Evolutionary conservation across 495 filamentous ascomycete genomes (phyloP).

Genomic region (Rhizodiscina lignyota): DNA sequence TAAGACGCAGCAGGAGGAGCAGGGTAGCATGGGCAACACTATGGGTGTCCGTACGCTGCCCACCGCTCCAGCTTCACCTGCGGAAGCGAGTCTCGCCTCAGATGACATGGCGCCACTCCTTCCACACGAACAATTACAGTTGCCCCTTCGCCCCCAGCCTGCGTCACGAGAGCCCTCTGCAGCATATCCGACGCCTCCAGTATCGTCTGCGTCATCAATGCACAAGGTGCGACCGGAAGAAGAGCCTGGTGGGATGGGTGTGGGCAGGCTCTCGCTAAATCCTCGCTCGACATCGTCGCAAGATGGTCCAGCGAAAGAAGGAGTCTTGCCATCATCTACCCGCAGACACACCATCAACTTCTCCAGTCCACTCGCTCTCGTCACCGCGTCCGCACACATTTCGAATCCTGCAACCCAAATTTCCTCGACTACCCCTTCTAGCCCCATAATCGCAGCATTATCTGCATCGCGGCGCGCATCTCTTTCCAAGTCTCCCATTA

Average conservation of each 20-base stretch:
- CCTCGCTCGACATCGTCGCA: too few species aligned
- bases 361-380: too few species aligned
- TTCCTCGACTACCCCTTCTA: constrained; percentile 37
- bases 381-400: constrained; percentile 54
- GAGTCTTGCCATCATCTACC: too few species aligned
- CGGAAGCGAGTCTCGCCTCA: constrained; percentile 1
- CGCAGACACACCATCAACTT: too few species aligned
- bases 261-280: constrained; percentile 25
- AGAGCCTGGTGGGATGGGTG: background rate
- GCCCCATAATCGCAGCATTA: constrained; percentile 31
- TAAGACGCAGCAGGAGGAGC: constrained; percentile 3
- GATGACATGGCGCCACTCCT: constrained; percentile 10
- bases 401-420: constrained; percentile 51
- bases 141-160: too few species aligned
- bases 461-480: too few species aligned
- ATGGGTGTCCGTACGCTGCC: constrained; percentile 5
- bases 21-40: constrained; percentile 4
- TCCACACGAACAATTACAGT: constrained; percentile 9
- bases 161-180: background rate
- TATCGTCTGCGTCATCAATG: constrained; percentile 11
- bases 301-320: too few species aligned
- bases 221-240: constrained; percentile 3
- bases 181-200: constrained; percentile 14
- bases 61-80: constrained; percentile 10
- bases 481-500: too few species aligned